Evolutionary conservation across 2,329 filamentous ascomycete genomes (phyloP).

Genomic region (Fusarium domesticum): DNA sequence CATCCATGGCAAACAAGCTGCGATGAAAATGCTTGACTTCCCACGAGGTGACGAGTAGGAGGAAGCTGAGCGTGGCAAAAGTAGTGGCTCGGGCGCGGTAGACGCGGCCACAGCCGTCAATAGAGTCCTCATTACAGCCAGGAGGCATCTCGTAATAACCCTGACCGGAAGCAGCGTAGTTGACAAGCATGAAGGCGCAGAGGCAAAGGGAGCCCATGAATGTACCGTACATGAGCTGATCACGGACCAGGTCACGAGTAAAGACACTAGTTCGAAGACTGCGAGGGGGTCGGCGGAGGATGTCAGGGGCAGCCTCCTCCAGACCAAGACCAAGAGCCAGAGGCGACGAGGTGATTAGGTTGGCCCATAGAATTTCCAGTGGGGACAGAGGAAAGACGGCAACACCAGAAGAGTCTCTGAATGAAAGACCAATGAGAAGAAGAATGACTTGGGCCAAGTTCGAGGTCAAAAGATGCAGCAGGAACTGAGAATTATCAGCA

Average conservation of each 20-base stretch:
- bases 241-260: slow-evolving; percentile 60
- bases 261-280: slow-evolving; percentile 59
- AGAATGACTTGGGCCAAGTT: slow-evolving; percentile 69
- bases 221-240: slow-evolving; percentile 64
- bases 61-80: slow-evolving; percentile 67
- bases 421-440: slow-evolving; percentile 65
- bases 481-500: slow-evolving; percentile 42
- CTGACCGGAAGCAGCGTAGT: slow-evolving; percentile 47
- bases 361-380: slow-evolving; percentile 74
- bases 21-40: slow-evolving; percentile 70
- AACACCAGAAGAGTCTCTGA: slow-evolving; percentile 57
- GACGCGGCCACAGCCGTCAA: slow-evolving; percentile 50
- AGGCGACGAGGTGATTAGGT: slow-evolving; percentile 69
- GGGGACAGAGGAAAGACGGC: slow-evolving; percentile 70
- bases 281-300: slow-evolving; percentile 64
- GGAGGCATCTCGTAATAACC: slow-evolving; percentile 49
- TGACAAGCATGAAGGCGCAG: slow-evolving; percentile 57
- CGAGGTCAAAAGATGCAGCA: slow-evolving; percentile 64
- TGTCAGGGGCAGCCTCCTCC: slow-evolving; percentile 65
- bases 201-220: slow-evolving; percentile 63
- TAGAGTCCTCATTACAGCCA: slow-evolving; percentile 56
- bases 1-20: slow-evolving; percentile 66
- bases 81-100: slow-evolving; percentile 66
- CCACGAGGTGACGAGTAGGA: slow-evolving; percentile 67
- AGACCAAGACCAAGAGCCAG: slow-evolving; percentile 70